Evolutionary conservation across 306 rosid genomes (phyloP), one percentile per base, ranked within the genome.

Genomic region (Abrus precatorius): DNA sequence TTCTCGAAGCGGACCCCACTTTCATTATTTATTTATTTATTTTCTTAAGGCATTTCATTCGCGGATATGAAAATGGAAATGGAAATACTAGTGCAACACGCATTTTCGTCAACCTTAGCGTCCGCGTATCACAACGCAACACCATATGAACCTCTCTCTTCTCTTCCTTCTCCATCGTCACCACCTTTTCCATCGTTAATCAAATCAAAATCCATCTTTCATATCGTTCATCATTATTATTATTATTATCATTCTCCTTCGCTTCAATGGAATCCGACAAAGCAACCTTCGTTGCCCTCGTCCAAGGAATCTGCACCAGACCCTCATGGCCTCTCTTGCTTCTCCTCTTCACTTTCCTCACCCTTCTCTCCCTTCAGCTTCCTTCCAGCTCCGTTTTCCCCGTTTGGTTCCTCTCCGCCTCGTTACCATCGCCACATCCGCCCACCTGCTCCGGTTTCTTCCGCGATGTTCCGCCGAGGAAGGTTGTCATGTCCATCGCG

Each of bases 231-330:
- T 7, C 0, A 1, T 47, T 36, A 2, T 36, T 2, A 2, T 36
- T 36, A 2, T 2, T 36, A 2, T 36, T 4, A 36, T 36, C 4
- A 36, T 36, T 0, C 40, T 2, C 40, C 40, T 36, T 36, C 40
- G 40, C 40, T 36, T 36, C 40, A 36, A 92, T 89, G 97, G 90
- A 87, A 80, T 84, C 89, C 2, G 93, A 87, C 0, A 89, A 91
- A 64, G 32, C 82, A 8, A 61, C 66, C 30, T 62, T 78, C 10
- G 66, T 28, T 36, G 67, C 79, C 63, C 9, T 64, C 1, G 2
- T 86, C 12, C 4, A 69, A 0, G 79, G 85, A 6, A 47, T 63
- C 67, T 69, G 63, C 6, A 56, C 75, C 55, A 76, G 79, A 14
- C 90, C 91, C 9, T 68, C 96, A 4, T 91, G 87, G 82, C 5